phyloP scores from a whole-genome alignment of 2,329 filamentous ascomycete species.

The Trichoderma sp. region DNA sequence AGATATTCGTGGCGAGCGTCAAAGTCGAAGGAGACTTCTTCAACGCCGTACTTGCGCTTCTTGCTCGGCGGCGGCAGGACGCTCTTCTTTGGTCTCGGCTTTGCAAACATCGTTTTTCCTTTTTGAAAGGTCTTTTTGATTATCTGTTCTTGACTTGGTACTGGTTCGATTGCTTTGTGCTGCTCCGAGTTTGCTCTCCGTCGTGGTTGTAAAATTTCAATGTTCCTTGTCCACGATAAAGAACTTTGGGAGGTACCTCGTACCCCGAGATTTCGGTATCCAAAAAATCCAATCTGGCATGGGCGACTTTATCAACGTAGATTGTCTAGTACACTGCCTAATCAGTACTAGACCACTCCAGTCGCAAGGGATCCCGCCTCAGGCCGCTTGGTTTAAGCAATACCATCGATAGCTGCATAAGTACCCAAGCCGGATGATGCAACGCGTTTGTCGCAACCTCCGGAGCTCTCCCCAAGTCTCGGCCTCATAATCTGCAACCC shows the following conservation, averaged over 20 bases:
- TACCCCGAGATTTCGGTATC: background rate
- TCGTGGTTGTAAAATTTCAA: constrained; percentile 16
- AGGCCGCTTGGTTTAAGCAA: constrained; percentile 1
- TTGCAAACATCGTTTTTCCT: constrained; percentile 50
- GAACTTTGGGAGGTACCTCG: no score
- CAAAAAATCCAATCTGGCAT: background rate
- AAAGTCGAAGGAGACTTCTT: constrained; percentile 84
- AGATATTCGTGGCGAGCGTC: constrained; percentile 81
- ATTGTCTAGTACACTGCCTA: constrained; percentile 1
- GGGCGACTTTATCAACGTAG: background rate
- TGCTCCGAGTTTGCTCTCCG: background rate
- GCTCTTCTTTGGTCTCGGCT: constrained; percentile 61
- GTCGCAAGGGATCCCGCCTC: constrained; percentile 2
- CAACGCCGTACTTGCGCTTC: constrained; percentile 67
- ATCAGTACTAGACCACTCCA: background rate
- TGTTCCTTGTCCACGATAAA: no score
- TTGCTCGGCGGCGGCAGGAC: constrained; percentile 63
- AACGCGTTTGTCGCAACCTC: constrained; percentile 22
- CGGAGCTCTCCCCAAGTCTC: constrained; percentile 11
- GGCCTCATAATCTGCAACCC: constrained; percentile 16
- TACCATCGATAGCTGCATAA: constrained; percentile 18
- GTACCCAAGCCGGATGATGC: constrained; percentile 5
- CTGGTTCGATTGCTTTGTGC: no score
- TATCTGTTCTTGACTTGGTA: background rate
- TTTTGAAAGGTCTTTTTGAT: background rate